These are phyloP conservation scores for Annulohypoxylon maeteangense DNA, from an alignment of 495 filamentous ascomycete genomes.

Conservation along the genomic window DNA sequence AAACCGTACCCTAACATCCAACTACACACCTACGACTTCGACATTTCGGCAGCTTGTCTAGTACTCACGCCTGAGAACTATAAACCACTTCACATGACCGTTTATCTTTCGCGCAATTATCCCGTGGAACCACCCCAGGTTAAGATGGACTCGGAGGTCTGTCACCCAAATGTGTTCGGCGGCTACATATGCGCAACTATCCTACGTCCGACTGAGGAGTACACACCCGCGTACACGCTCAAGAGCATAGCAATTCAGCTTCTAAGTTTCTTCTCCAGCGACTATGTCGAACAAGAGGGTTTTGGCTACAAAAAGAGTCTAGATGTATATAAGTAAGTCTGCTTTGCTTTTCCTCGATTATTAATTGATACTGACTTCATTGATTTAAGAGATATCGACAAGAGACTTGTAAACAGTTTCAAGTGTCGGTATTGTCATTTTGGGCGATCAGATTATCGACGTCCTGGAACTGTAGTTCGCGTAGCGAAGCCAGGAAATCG, in stretches of 20 bases:
- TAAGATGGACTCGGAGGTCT: slow-evolving; percentile 61
- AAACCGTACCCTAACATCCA: slow-evolving; percentile 60
- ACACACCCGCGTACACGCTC: slow-evolving; percentile 63
- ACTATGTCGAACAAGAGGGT: slow-evolving; percentile 56
- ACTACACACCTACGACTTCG: slow-evolving; percentile 48
- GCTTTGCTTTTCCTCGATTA: background rate
- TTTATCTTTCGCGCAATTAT: slow-evolving; percentile 49
- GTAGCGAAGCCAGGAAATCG: background rate
- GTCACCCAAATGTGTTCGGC: slow-evolving; percentile 64
- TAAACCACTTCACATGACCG: slow-evolving; percentile 50
- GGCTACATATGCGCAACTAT: slow-evolving; percentile 63
- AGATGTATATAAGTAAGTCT: background rate
- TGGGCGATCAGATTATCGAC: background rate
- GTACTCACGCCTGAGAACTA: slow-evolving; percentile 52
- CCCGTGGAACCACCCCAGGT: slow-evolving; percentile 56
- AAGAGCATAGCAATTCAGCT: slow-evolving; percentile 63
- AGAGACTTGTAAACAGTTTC: background rate
- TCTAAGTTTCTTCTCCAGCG: slow-evolving; percentile 70
- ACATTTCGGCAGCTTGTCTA: slow-evolving; percentile 54
- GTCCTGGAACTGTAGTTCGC: background rate
- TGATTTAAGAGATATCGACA: background rate
- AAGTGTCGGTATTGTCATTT: slow-evolving; percentile 29
- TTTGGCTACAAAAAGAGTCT: slow-evolving; percentile 2
- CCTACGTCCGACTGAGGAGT: slow-evolving; percentile 53
- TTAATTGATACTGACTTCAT: background rate